Percentiles rank a stretch among this genome's conserved stretches.
Evolutionary conservation across 495 filamentous ascomycete species (phyloP).

Genomic region (Chaetomium cochliodes): DNA sequence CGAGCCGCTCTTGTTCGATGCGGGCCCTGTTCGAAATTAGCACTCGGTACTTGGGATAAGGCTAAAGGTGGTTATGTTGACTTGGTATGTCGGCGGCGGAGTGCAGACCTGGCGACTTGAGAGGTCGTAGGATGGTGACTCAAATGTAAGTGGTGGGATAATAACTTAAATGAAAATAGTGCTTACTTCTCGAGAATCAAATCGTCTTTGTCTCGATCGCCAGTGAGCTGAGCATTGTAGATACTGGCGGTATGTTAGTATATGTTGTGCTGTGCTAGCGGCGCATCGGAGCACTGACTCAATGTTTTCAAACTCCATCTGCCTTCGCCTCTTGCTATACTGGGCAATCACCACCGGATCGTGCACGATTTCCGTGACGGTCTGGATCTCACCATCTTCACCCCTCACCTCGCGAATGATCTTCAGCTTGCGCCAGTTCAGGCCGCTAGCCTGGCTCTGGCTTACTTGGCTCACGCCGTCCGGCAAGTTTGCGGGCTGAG

Average conservation of each 20-base stretch:
- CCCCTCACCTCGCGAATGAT: constrained; percentile 68
- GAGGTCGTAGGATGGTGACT: no score
- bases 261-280: no score
- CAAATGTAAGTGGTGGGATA: no score
- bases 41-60: constrained; percentile 9
- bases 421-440: constrained; percentile 65
- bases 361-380: constrained; percentile 61
- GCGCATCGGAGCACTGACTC: constrained; percentile 51
- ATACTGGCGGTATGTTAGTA: constrained; percentile 33
- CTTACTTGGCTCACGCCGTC: constrained; percentile 88
- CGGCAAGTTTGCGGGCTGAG: constrained; percentile 40
- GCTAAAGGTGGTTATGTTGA: no score
- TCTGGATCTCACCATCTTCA: constrained; percentile 60
- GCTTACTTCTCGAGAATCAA: constrained; percentile 38
- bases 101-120: no score
- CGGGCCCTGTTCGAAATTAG: constrained; percentile 54
- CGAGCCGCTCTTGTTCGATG: constrained; percentile 74
- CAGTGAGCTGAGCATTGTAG: constrained; percentile 61
- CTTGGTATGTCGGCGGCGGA: no score
- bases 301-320: constrained; percentile 62
- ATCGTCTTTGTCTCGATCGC: constrained; percentile 62
- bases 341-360: constrained; percentile 72
- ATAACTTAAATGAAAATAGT: no score
- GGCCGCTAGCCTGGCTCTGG: constrained; percentile 65
- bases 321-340: constrained; percentile 54